A percentile compares a stretch with the other conserved stretches of the same genome.
These are phyloP conservation scores for Wickerhamomyces rabaulensis DNA, from an alignment of 805 yeast species.

Conservation along the genomic window DNA sequence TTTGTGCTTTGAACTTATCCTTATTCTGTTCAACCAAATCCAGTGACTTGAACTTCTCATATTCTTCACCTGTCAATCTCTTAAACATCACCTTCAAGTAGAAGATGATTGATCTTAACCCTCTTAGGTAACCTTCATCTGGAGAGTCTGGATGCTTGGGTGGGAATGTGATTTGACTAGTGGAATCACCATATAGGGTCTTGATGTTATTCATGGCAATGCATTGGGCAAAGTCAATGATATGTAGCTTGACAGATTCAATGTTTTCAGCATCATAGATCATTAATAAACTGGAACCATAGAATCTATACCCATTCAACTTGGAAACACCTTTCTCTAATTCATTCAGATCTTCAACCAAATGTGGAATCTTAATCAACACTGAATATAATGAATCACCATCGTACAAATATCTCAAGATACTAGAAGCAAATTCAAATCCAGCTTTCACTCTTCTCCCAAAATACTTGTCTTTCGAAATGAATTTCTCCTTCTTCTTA, in stretches of 20 bases:
- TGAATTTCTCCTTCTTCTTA: constrained; percentile 35
- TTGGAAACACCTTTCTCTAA: constrained; percentile 48
- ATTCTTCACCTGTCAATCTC: constrained; percentile 41
- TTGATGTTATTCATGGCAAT: constrained; percentile 56
- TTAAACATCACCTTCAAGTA: constrained; percentile 61
- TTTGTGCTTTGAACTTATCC: constrained; percentile 15
- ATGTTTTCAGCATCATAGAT: constrained; percentile 73
- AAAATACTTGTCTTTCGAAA: constrained; percentile 84
- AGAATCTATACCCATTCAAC: constrained; percentile 75
- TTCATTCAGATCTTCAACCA: constrained; percentile 56
- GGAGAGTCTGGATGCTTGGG: constrained; percentile 60
- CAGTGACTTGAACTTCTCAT: constrained; percentile 22
- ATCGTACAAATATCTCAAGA: constrained; percentile 76
- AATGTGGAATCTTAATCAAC: constrained; percentile 56
- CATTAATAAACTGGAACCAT: constrained; percentile 83
- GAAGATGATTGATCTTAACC: constrained; percentile 64
- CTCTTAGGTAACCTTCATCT: constrained; percentile 84
- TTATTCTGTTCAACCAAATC: constrained; percentile 16
- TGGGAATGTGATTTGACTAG: constrained; percentile 45
- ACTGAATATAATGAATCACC: constrained; percentile 58
- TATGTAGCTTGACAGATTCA: constrained; percentile 44
- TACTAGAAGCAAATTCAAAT: constrained; percentile 65
- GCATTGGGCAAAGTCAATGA: constrained; percentile 95
- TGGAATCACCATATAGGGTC: not conserved
- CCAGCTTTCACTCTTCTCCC: constrained; percentile 78